Evolutionary conservation across 768 basidiomycete species (phyloP).

Genomic region (Cytidiella melzeri): DNA sequence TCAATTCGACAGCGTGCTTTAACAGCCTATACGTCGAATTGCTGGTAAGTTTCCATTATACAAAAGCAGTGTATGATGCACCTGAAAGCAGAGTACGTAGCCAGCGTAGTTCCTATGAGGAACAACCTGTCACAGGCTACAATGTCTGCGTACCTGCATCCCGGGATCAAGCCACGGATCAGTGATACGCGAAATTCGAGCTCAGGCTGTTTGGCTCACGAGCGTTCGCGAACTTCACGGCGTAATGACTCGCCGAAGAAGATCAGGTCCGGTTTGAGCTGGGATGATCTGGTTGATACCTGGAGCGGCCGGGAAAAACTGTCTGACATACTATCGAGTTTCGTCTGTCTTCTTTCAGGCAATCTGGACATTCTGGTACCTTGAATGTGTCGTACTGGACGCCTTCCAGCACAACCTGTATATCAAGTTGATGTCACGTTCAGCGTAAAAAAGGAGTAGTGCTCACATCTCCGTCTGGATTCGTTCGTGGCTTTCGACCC

Average conservation of each 20-base stretch:
- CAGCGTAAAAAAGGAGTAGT: not conserved
- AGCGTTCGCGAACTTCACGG: conserved; percentile 53
- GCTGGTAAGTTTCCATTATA: no score
- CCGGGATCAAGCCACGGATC: no score
- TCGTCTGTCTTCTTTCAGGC: conserved; percentile 47
- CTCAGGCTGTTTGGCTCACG: conserved; percentile 43
- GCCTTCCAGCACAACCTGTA: conserved; percentile 75
- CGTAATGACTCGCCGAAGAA: conserved; percentile 92
- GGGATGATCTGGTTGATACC: no score
- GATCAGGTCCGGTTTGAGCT: conserved; percentile 79
- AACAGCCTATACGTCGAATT: conserved; percentile 48
- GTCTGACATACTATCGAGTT: conserved; percentile 55
- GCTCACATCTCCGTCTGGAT: conserved; percentile 87
- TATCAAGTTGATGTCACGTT: not conserved
- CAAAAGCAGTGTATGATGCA: conserved; percentile 23
- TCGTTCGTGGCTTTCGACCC: conserved; percentile 63
- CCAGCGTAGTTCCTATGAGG: conserved; percentile 83
- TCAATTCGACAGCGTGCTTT: conserved; percentile 67
- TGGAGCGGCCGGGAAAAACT: no score
- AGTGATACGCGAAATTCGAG: no score
- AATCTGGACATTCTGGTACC: conserved; percentile 72
- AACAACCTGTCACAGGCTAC: conserved; percentile 63
- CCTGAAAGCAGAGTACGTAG: conserved; percentile 92
- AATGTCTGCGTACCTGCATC: conserved; percentile 48
- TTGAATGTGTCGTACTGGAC: conserved; percentile 71